These are phyloP conservation scores for Boletus eberwhitei DNA, from an alignment of 768 basidiomycete genomes.

Conservation along the genomic window DNA sequence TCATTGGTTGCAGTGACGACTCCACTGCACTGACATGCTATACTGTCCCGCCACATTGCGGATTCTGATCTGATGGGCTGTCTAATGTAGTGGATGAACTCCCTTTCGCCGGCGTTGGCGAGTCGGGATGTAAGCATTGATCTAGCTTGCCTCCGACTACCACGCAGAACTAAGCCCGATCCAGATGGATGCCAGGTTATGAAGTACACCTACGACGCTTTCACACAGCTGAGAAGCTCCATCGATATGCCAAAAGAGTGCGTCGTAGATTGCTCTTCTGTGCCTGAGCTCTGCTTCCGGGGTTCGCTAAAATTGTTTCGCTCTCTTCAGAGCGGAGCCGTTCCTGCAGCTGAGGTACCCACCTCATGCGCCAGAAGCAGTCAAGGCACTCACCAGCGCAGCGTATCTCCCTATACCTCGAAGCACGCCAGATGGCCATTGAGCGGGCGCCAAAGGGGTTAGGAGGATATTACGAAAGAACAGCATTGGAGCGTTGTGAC, in stretches of 20 bases:
- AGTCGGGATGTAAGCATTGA: constrained; percentile 56
- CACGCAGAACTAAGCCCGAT: neutral
- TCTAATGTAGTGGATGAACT: constrained; percentile 33
- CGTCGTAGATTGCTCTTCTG: constrained; percentile 9
- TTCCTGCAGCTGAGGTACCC: constrained; percentile 23
- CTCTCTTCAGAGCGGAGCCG: constrained; percentile 20
- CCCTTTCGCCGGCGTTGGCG: constrained; percentile 56
- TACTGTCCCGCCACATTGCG: neutral
- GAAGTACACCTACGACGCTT: constrained; percentile 53
- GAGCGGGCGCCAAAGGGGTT: neutral
- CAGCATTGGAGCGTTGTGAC: neutral
- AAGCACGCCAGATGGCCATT: constrained; percentile 4
- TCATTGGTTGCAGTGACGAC: constrained; percentile 7
- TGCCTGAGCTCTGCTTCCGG: neutral
- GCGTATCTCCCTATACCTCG: constrained; percentile 15
- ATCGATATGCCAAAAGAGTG: constrained; percentile 60
- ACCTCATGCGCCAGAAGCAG: constrained; percentile 19
- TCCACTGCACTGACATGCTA: constrained; percentile 3
- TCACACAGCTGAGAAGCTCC: constrained; percentile 46
- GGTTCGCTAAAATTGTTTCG: constrained; percentile 3
- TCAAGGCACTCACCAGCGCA: constrained; percentile 6
- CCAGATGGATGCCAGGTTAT: constrained; percentile 54
- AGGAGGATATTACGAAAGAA: neutral
- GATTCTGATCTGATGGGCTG: neutral
- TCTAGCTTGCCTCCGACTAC: neutral